These are phyloP conservation scores for Colletotrichum sp. DNA, from an alignment of 2,329 filamentous ascomycete species.

Conservation along the genomic window DNA sequence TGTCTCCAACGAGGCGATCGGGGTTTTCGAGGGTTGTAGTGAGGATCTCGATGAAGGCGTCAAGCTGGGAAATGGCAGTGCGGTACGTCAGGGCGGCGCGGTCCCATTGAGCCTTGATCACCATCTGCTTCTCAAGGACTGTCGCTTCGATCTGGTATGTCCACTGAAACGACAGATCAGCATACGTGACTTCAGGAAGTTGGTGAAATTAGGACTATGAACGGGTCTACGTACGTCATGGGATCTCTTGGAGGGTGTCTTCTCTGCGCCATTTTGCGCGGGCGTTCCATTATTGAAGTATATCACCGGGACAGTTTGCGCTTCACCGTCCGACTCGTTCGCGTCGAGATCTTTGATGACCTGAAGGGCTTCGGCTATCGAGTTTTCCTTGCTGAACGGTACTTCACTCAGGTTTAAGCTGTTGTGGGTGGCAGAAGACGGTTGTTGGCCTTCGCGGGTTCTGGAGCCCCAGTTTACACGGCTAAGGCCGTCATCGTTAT, in stretches of 20 bases:
- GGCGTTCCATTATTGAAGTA: constrained; percentile 22
- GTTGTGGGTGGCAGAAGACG: neutral
- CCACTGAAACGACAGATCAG: constrained; percentile 21
- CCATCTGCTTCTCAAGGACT: constrained; percentile 12
- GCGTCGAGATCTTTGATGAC: constrained; percentile 7
- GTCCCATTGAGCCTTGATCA: constrained; percentile 23
- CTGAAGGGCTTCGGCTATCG: constrained; percentile 12
- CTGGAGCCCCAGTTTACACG: constrained; percentile 20
- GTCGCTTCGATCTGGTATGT: constrained; percentile 25
- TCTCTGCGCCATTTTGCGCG: neutral
- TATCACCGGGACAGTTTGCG: constrained; percentile 8
- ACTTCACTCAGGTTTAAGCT: constrained; percentile 14
- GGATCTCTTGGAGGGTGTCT: constrained; percentile 6
- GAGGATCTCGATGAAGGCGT: constrained; percentile 24
- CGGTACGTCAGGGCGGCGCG: constrained; percentile 18
- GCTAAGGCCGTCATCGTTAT: constrained; percentile 23
- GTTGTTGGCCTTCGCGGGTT: neutral
- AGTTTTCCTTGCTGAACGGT: constrained; percentile 20
- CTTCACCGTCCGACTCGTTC: neutral
- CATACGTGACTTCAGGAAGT: neutral
- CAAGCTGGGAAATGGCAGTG: constrained; percentile 21
- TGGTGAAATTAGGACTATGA: neutral
- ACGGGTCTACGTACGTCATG: constrained; percentile 10
- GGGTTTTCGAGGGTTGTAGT: constrained; percentile 20
- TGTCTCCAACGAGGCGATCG: constrained; percentile 9